These are phyloP conservation scores for Cyberlindnera mrakii DNA, from an alignment of 805 yeast species.

Conservation along the genomic window DNA sequence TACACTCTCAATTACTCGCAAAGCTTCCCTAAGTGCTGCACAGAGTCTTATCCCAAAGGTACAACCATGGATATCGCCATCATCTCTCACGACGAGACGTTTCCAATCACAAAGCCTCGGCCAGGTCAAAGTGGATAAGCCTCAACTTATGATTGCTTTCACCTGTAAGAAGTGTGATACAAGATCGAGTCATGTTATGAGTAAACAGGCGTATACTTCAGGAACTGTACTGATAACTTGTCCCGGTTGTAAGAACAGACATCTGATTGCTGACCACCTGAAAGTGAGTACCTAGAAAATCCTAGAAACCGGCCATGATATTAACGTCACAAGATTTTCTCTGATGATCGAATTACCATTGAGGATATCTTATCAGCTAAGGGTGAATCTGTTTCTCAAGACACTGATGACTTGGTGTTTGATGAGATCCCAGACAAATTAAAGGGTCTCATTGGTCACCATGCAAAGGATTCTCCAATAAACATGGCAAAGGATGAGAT, in stretches of 20 bases:
- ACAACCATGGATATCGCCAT: too few species aligned
- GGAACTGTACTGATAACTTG: conserved; percentile 90
- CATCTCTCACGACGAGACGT: too few species aligned
- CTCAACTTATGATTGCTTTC: conserved; percentile 80
- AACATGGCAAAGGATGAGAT: conserved; percentile 12
- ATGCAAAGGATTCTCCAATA: conserved; percentile 65
- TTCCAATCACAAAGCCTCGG: conserved; percentile 9
- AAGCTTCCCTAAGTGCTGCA: too few species aligned
- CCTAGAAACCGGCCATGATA: conserved; percentile 10
- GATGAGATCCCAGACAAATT: conserved; percentile 60
- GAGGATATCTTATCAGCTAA: conserved; percentile 71
- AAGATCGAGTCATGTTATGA: conserved; percentile 82
- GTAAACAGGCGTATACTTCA: conserved; percentile 82
- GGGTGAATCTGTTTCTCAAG: conserved; percentile 67
- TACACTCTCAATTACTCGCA: too few species aligned
- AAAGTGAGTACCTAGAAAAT: conserved; percentile 31
- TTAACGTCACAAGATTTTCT: conserved; percentile 50
- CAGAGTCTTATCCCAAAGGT: too few species aligned
- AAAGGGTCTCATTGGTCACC: conserved; percentile 47
- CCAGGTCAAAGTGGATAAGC: conserved; percentile 57
- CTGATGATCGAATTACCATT: conserved; percentile 70
- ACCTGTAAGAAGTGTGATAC: conserved; percentile 85
- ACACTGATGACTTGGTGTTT: conserved; percentile 62
- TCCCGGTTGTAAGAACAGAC: conserved; percentile 85
- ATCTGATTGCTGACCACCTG: conserved; percentile 83